These are phyloP conservation scores for Lentinula edodes DNA, from an alignment of 768 basidiomycete species.

Conservation along the genomic window DNA sequence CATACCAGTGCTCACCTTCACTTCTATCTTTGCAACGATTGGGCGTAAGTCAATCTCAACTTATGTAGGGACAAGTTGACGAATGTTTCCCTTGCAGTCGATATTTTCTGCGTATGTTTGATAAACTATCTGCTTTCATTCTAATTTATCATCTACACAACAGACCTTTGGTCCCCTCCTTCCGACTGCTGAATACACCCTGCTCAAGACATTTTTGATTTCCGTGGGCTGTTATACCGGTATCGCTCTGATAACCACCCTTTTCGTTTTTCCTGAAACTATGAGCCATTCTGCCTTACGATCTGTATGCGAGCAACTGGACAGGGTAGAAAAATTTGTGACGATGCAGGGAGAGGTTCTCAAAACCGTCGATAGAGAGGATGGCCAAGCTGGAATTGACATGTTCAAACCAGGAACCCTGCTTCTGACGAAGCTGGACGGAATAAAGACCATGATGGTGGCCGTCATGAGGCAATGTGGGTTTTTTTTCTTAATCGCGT, in stretches of 20 bases:
- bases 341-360: conserved; percentile 25
- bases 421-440: conserved; percentile 15
- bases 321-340: conserved; percentile 21
- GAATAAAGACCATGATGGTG: conserved; percentile 16
- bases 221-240: conserved; percentile 42
- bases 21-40: conserved; percentile 43
- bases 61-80: not conserved
- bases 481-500: conserved; percentile 3
- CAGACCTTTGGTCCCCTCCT: conserved; percentile 45
- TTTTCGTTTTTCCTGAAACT: conserved; percentile 49
- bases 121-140: not conserved
- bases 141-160: not conserved
- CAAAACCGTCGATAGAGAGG: conserved; percentile 13
- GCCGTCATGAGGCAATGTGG: conserved; percentile 22
- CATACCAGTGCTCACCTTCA: conserved; percentile 37
- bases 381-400: conserved; percentile 7
- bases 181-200: conserved; percentile 36
- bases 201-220: conserved; percentile 36
- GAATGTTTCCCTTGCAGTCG: conserved; percentile 15
- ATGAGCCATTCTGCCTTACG: conserved; percentile 36
- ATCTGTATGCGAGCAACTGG: conserved; percentile 22
- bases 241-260: conserved; percentile 38
- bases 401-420: not conserved
- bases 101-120: conserved; percentile 20
- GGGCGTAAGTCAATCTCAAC: conserved; percentile 16